These are phyloP conservation scores for Pterocarpus santalinus DNA, from an alignment of 306 rosid genomes.

Conservation along the genomic window DNA sequence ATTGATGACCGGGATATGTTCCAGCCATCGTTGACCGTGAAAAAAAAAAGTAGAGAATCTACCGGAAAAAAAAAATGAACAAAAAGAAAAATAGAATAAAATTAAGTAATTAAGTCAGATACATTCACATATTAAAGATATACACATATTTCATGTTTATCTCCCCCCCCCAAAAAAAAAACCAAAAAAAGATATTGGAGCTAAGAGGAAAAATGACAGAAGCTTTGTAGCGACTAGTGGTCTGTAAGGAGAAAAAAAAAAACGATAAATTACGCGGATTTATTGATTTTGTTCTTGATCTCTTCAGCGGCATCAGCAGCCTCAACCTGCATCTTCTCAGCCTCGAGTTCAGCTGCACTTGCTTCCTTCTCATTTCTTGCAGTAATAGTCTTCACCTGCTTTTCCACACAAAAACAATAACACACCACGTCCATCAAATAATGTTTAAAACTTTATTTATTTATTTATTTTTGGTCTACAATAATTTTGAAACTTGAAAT, in stretches of 20 bases:
- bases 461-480: too few relatives aligned
- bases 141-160: too few relatives aligned
- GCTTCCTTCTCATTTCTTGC: constrained; percentile 61
- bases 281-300: constrained; percentile 49
- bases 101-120: too few relatives aligned
- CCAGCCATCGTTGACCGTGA: too few relatives aligned
- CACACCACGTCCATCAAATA: neutral
- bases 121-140: too few relatives aligned
- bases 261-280: constrained; percentile 17
- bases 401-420: neutral
- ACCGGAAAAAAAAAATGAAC: too few relatives aligned
- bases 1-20: too few relatives aligned
- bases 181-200: neutral
- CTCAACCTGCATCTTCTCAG: constrained; percentile 58
- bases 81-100: too few relatives aligned
- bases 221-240: neutral
- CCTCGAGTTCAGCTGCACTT: constrained; percentile 53
- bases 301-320: constrained; percentile 58
- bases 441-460: neutral
- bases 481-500: too few relatives aligned
- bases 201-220: neutral
- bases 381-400: constrained; percentile 46
- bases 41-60: too few relatives aligned
- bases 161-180: neutral
- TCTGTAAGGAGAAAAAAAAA: neutral